Conservation (phyloP, 768 basidiomycete species). For the Suillus decipiens region DNA sequence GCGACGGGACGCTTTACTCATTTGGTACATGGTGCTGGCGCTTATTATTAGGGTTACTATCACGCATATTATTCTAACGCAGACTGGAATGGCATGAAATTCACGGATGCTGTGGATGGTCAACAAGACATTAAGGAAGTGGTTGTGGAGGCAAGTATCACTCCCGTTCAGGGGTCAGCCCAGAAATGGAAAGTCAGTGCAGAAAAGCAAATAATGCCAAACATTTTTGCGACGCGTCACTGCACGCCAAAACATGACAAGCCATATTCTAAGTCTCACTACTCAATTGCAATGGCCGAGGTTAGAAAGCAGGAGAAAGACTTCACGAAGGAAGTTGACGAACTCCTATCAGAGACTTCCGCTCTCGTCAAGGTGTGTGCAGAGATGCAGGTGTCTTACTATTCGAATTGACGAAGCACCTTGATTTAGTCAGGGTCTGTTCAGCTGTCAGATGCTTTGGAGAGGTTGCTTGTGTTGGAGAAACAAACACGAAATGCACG, state of each 20-base stretch:
- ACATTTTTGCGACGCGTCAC: constrained; percentile 68
- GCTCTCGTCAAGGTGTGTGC: constrained; percentile 69
- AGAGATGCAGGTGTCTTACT: constrained; percentile 10
- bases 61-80: constrained; percentile 39
- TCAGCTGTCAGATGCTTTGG: constrained; percentile 81
- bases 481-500: constrained; percentile 95
- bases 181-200: constrained; percentile 19
- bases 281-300: constrained; percentile 67
- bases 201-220: constrained; percentile 38
- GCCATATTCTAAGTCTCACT: constrained; percentile 42
- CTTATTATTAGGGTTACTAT: constrained; percentile 44
- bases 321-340: constrained; percentile 81
- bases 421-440: constrained; percentile 75
- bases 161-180: constrained; percentile 22
- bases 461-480: constrained; percentile 86
- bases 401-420: constrained; percentile 15
- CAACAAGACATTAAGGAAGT: constrained; percentile 4
- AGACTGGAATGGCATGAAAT: constrained; percentile 27
- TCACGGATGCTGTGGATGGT: constrained; percentile 15
- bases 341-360: constrained; percentile 68
- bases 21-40: constrained; percentile 48
- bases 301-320: constrained; percentile 87
- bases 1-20: constrained; percentile 40
- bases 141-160: not conserved
- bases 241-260: constrained; percentile 30